These are phyloP conservation scores for Phytophthora nicotianae DNA, from an alignment of 352 stramenopile genomes.

Conservation along the genomic window DNA sequence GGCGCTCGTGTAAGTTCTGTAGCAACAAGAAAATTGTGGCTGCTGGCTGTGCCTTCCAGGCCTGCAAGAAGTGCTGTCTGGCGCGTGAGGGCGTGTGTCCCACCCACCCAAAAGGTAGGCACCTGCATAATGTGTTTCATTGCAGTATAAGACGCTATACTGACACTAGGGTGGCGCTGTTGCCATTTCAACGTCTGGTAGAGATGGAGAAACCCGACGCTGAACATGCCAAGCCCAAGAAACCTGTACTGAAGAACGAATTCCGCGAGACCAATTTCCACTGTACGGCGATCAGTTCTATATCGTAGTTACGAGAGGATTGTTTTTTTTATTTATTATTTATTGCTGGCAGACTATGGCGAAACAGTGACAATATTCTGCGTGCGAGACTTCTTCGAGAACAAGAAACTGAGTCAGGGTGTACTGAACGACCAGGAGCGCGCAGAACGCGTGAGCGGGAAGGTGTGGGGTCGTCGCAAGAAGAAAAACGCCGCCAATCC, in stretches of 20 bases:
- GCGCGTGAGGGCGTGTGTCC: constrained; percentile 42
- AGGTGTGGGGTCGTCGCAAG: constrained; percentile 38
- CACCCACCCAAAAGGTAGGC: constrained; percentile 41
- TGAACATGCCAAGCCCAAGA: constrained; percentile 27
- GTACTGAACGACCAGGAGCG: constrained; percentile 81
- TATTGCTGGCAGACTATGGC: constrained; percentile 55
- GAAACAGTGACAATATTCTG: constrained; percentile 85
- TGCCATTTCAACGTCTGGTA: constrained; percentile 8
- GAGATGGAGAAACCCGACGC: constrained; percentile 30
- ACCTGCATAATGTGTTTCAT: neutral
- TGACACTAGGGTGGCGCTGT: constrained; percentile 4
- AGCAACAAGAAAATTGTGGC: constrained; percentile 52
- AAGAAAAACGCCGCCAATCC: constrained; percentile 30
- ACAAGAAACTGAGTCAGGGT: constrained; percentile 72
- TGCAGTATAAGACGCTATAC: constrained; percentile 15
- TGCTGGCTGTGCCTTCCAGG: constrained; percentile 41
- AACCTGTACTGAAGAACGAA: constrained; percentile 75
- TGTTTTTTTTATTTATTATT: constrained; percentile 2
- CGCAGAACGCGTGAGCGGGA: constrained; percentile 55
- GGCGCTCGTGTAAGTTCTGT: constrained; percentile 48
- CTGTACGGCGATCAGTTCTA: constrained; percentile 44
- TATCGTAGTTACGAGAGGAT: constrained; percentile 1
- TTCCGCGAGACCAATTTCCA: constrained; percentile 79
- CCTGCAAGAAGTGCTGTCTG: constrained; percentile 82
- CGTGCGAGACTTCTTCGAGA: constrained; percentile 70